Percentiles rank a stretch among this genome's conserved stretches.
Conservation (phyloP, 106 monocot species). For the Chionographis japonica region DNA sequence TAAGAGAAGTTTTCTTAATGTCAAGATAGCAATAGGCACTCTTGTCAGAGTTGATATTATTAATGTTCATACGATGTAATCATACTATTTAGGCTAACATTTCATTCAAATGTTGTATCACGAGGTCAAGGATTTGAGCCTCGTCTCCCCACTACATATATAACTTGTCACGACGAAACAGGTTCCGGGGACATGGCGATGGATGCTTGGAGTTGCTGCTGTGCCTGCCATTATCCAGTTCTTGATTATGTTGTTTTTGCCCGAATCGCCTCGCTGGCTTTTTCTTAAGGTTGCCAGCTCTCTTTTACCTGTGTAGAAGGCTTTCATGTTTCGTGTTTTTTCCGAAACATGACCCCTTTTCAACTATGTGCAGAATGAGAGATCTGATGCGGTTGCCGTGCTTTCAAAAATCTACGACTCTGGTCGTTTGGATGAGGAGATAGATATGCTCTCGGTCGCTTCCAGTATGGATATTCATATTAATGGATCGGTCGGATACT, state of each 20-base stretch:
- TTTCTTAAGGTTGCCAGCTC: conserved; percentile 37
- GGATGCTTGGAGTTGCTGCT: conserved; percentile 81
- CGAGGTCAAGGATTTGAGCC: neutral
- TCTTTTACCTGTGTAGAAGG: neutral
- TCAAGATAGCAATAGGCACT: too few relatives aligned
- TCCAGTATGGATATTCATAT: conserved; percentile 27
- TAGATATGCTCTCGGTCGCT: conserved; percentile 47
- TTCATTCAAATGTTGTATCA: neutral
- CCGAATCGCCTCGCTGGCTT: conserved; percentile 84
- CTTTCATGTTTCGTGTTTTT: neutral
- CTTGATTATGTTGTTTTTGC: conserved; percentile 58
- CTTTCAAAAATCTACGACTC: conserved; percentile 67
- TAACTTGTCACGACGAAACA: conserved; percentile 14
- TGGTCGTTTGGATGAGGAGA: conserved; percentile 62
- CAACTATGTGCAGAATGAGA: conserved; percentile 41
- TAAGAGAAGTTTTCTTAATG: too few relatives aligned
- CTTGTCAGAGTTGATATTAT: too few relatives aligned
- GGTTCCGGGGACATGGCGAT: conserved; percentile 79
- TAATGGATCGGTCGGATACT: conserved; percentile 25
- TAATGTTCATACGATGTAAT: too few relatives aligned
- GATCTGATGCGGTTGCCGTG: conserved; percentile 49
- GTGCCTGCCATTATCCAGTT: conserved; percentile 74
- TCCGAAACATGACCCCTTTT: neutral
- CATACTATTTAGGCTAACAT: neutral
- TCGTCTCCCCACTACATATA: neutral